Evolutionary conservation across 371 early-diverging fungal species (phyloP).

Genomic region (Mucor racemosus): DNA sequence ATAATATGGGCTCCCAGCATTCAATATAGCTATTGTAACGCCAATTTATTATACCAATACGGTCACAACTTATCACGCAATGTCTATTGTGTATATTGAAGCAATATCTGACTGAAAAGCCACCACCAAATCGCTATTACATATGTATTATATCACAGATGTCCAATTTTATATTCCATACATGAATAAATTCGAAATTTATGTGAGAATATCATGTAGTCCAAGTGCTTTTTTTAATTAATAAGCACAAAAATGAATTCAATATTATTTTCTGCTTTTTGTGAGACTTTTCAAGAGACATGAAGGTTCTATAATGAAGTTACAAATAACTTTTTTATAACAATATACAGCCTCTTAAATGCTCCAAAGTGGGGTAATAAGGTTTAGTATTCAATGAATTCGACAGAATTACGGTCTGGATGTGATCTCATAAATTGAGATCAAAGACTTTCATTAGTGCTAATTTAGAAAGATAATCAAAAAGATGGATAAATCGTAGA

Average conservation of each 20-base stretch:
- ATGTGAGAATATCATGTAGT: not conserved
- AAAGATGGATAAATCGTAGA: conserved; percentile 12
- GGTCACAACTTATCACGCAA: not conserved
- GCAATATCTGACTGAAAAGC: too few species aligned
- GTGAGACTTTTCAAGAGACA: too few species aligned
- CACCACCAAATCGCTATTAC: too few species aligned
- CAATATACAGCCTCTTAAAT: not conserved
- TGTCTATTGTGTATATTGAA: not conserved
- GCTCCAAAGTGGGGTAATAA: not conserved
- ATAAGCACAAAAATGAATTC: not conserved
- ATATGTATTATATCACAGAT: too few species aligned
- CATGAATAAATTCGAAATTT: not conserved
- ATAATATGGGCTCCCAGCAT: not conserved
- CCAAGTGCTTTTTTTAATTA: not conserved
- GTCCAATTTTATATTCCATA: too few species aligned
- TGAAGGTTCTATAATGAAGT: too few species aligned
- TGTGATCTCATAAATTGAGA: not conserved
- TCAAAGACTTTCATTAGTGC: not conserved
- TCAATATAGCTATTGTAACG: not conserved
- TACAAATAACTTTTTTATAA: too few species aligned
- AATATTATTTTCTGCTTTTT: not conserved
- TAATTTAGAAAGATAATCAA: conserved; percentile 10
- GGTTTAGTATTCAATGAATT: not conserved
- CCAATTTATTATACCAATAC: not conserved
- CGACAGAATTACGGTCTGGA: too few species aligned